Base-by-base conservation (phyloP, 2,329 filamentous ascomycete species). In the Fusarium ramigenum region DNA sequence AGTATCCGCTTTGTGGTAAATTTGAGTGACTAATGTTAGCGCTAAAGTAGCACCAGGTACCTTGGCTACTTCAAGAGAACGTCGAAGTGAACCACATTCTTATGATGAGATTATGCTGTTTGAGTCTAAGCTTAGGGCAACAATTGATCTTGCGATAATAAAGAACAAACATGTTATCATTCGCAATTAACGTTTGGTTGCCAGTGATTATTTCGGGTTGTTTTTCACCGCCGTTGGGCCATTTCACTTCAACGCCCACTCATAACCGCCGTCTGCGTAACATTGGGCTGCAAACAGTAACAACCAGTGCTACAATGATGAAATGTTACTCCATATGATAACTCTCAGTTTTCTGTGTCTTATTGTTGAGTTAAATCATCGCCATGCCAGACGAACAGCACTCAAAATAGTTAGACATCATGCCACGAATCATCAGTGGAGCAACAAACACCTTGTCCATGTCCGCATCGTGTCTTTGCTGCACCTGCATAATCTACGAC, bases 1-100 rank as follows among this genome's bases (percentile, higher is more conserved):
- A 2, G 3, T 5, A 32, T 50, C 47, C 0, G 10, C 0, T 0
- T 0, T 3, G 0, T 0, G 3, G 15, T 0, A 14, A 12, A 0
- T 2, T 12, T 2, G 0, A 3, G 10, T 0, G 2, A 0, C 3
- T 0, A 2, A 0, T 16, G 32, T 28, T 53, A 53, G 34, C 12
- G 9, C 4, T 0, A n/a, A 53, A 53, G 34, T 53, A 21, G 7
- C 2, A 5, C 9, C 2, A 25, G 34, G 32, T 53, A 25, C 18
- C 9, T 3, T 0, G 0, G 0, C 14, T 0, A 16, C 7, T 9
- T 7, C 10, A 23, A 23, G 1, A 49, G 5, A 3, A 32, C 11
- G 10, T 14, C 2, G 10, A 32, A 5, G 5, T 12, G 6, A 18
- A 50, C 10, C 1, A 14, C 47, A 18, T 19, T 23, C n/a, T 28